phyloP scores from a whole-genome alignment of 2,329 filamentous ascomycete genomes.

The Fusarium sp. region DNA sequence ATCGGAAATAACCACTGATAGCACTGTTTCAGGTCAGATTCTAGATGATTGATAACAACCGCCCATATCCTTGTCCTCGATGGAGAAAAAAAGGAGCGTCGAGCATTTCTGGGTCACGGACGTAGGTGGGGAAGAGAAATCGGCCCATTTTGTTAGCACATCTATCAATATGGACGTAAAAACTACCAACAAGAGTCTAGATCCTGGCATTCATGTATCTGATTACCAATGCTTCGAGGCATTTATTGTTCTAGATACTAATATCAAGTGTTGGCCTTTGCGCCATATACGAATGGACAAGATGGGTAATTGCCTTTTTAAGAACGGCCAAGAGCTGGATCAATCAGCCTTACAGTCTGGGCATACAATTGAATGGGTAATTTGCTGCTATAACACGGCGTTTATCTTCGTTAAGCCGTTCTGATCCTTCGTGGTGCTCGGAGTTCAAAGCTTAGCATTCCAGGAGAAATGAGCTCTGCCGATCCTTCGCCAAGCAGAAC shows the following conservation, averaged over 20 bases:
- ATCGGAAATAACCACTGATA: background rate
- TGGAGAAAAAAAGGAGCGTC: background rate
- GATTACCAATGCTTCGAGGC: slow-evolving; percentile 3
- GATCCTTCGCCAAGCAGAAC: background rate
- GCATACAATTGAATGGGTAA: background rate
- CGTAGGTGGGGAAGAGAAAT: slow-evolving; percentile 12
- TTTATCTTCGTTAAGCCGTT: background rate
- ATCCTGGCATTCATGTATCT: background rate
- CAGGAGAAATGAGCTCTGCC: background rate
- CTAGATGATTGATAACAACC: background rate
- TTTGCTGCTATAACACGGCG: background rate
- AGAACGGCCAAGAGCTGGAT: background rate
- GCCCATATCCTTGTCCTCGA: background rate
- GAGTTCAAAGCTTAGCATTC: background rate
- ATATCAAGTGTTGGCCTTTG: background rate
- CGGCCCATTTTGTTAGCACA: slow-evolving; percentile 25
- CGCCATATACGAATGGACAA: background rate
- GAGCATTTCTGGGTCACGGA: background rate
- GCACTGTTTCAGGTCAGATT: background rate
- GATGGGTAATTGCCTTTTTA: background rate
- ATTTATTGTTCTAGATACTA: background rate
- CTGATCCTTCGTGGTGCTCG: background rate
- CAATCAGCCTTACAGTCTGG: slow-evolving; percentile 1
- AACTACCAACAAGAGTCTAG: slow-evolving; percentile 11
- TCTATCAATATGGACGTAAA: slow-evolving; percentile 3